Evolutionary conservation across 441 rosid species (phyloP).

Genomic region (Raphanus hybrid): DNA sequence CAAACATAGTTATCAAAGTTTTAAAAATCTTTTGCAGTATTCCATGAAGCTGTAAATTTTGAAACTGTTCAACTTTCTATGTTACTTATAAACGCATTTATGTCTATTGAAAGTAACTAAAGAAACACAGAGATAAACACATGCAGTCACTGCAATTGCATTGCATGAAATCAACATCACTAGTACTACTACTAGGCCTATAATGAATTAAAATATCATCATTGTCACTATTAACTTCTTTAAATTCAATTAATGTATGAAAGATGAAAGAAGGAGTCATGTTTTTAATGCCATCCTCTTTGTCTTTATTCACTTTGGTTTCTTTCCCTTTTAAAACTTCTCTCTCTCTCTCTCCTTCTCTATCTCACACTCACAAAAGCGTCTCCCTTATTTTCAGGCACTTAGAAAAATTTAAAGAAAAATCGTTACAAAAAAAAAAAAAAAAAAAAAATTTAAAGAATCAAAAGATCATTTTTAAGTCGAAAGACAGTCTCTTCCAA

Average conservation of each 20-base stretch:
- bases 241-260: conserved; percentile 29
- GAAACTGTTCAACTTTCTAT: conserved; percentile 1
- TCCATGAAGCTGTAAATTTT: not conserved
- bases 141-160: conserved; percentile 21
- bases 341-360: not conserved
- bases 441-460: not conserved
- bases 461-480: conserved; percentile 19
- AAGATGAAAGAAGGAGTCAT: conserved; percentile 35
- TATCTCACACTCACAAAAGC: conserved; percentile 24
- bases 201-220: not conserved
- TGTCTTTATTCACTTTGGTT: conserved; percentile 47
- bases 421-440: too few relatives aligned
- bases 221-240: not conserved
- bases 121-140: conserved; percentile 14
- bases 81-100: not conserved
- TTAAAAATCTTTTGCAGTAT: not conserved
- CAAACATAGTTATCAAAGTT: not conserved
- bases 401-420: conserved; percentile 1
- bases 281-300: conserved; percentile 41
- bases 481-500: conserved; percentile 30
- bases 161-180: conserved; percentile 32
- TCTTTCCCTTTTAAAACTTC: conserved; percentile 27
- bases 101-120: not conserved
- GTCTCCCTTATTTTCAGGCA: conserved; percentile 45
- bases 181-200: conserved; percentile 18